Percentiles rank a stretch among this genome's conserved stretches.
Evolutionary conservation across 1,284 basidiomycete genomes (phyloP).

Genomic region (Melampsora americana): DNA sequence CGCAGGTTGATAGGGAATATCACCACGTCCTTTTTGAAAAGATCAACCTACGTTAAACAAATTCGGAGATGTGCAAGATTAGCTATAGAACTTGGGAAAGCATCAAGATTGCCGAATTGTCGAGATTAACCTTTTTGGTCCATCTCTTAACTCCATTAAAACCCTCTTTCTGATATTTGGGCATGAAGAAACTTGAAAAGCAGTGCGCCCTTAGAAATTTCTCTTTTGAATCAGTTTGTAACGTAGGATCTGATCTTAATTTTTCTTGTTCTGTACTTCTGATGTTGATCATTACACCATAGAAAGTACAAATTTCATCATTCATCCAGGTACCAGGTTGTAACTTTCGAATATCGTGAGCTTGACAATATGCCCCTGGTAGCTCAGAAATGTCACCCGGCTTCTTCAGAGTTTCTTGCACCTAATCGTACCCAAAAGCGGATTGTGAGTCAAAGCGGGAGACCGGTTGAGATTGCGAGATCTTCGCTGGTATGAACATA

Average conservation of each 20-base stretch:
- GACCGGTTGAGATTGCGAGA: background rate
- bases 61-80: background rate
- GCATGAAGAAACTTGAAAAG: slow-evolving; percentile 91
- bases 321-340: slow-evolving; percentile 80
- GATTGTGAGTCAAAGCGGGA: background rate
- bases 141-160: slow-evolving; percentile 81
- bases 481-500: background rate
- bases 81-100: background rate
- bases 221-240: slow-evolving; percentile 54
- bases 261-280: slow-evolving; percentile 60
- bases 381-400: slow-evolving; percentile 45
- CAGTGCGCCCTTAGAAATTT: slow-evolving; percentile 66
- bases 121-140: slow-evolving; percentile 77
- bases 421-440: background rate
- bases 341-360: slow-evolving; percentile 69
- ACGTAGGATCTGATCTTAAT: slow-evolving; percentile 53
- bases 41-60: slow-evolving; percentile 65
- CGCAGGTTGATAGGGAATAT: slow-evolving; percentile 87
- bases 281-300: slow-evolving; percentile 75
- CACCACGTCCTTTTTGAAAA: slow-evolving; percentile 83
- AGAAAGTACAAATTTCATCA: slow-evolving; percentile 95
- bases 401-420: slow-evolving; percentile 20
- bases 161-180: slow-evolving; percentile 68
- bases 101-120: background rate
- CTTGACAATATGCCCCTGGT: slow-evolving; percentile 61